Conservation (phyloP, 805 yeast species). For the Maudiozyma serrabonitensis region DNA sequence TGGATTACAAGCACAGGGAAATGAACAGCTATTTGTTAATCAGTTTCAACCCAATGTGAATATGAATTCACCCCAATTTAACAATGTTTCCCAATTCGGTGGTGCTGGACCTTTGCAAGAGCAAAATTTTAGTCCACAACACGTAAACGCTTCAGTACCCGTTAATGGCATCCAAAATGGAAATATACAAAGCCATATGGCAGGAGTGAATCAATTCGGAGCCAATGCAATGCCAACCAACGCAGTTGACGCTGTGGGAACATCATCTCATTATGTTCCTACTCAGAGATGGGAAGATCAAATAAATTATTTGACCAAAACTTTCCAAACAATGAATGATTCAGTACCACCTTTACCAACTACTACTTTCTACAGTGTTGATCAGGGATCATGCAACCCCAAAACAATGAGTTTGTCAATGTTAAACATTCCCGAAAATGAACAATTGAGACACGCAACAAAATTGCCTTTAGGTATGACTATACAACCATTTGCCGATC, state of each 20-base stretch:
- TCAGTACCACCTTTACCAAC: slow-evolving; percentile 80
- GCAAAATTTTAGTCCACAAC: slow-evolving; percentile 6
- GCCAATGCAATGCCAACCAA: no score
- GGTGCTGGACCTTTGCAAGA: background rate
- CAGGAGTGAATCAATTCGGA: background rate
- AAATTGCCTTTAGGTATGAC: slow-evolving; percentile 75
- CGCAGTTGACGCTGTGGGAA: background rate
- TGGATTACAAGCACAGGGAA: background rate
- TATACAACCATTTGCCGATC: slow-evolving; percentile 75
- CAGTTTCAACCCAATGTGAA: background rate
- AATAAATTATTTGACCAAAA: slow-evolving; percentile 29
- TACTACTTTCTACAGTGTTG: slow-evolving; percentile 55
- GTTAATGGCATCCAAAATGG: background rate
- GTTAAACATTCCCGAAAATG: slow-evolving; percentile 74
- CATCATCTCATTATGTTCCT: slow-evolving; percentile 24
- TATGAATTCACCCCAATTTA: background rate
- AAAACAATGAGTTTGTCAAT: slow-evolving; percentile 66
- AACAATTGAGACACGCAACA: slow-evolving; percentile 56
- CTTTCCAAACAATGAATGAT: slow-evolving; percentile 65
- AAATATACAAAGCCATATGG: background rate
- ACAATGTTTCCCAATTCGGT: background rate
- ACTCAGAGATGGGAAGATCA: slow-evolving; percentile 30
- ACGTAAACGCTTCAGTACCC: background rate
- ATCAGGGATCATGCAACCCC: slow-evolving; percentile 81
- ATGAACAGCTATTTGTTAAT: background rate